Percentiles rank a stretch among this genome's conserved stretches.
phyloP scores from a whole-genome alignment of 2,329 filamentous ascomycete genomes.

The Cladosporium cucumerinum region DNA sequence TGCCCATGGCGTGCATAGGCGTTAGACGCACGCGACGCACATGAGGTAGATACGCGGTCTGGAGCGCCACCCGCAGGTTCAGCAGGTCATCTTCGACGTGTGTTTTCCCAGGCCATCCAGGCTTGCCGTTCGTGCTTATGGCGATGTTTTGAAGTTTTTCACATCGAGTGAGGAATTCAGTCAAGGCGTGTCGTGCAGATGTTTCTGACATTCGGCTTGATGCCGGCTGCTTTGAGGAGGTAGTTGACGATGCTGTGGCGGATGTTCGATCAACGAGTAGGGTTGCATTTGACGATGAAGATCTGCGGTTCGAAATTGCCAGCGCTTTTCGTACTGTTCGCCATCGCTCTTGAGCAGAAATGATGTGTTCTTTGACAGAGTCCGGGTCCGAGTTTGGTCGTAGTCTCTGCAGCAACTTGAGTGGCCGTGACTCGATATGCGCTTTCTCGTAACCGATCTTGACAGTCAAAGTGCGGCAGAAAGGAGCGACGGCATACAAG shows the following conservation, averaged over 20 bases:
- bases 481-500: slow-evolving; percentile 14
- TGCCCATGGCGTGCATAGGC: slow-evolving; percentile 32
- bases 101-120: slow-evolving; percentile 31
- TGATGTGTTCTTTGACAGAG: background rate
- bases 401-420: background rate
- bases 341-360: background rate
- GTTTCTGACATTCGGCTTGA: background rate
- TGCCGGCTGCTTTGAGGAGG: background rate
- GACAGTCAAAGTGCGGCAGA: slow-evolving; percentile 24
- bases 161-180: slow-evolving; percentile 21
- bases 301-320: background rate
- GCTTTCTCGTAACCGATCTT: slow-evolving; percentile 15
- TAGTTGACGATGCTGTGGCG: background rate
- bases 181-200: background rate
- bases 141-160: slow-evolving; percentile 22
- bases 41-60: slow-evolving; percentile 21
- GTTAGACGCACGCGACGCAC: slow-evolving; percentile 25
- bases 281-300: background rate
- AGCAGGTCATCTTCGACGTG: slow-evolving; percentile 28
- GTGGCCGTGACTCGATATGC: background rate
- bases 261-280: background rate
- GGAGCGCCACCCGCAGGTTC: slow-evolving; percentile 29
- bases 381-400: background rate
- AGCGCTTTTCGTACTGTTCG: background rate
- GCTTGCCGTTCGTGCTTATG: slow-evolving; percentile 27